Evolutionary conservation across 148 eudicot species (phyloP).

Genomic region (Cornus controversa): DNA sequence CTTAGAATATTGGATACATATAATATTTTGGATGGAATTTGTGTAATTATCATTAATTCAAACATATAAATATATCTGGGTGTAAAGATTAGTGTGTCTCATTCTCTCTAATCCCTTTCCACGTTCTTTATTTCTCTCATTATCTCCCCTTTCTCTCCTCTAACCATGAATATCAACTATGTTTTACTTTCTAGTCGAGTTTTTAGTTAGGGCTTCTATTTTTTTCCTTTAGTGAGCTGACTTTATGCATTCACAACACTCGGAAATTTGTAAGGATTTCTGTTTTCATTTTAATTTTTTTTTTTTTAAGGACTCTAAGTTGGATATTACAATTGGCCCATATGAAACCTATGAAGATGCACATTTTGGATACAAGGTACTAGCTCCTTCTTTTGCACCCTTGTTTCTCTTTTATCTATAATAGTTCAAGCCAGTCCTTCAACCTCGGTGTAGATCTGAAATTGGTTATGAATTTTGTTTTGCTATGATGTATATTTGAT

Average conservation of each 20-base stretch:
- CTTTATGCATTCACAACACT: conserved; percentile 1
- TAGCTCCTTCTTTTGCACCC: background rate
- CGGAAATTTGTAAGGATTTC: background rate
- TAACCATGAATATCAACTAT: background rate
- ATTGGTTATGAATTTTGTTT: background rate
- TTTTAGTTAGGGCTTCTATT: background rate
- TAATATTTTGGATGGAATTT: too few relatives aligned
- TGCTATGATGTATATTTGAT: background rate
- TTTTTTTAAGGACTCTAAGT: conserved; percentile 55
- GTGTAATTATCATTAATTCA: too few relatives aligned
- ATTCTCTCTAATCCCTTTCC: too few relatives aligned
- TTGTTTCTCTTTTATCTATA: background rate
- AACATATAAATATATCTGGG: too few relatives aligned
- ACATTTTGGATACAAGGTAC: conserved; percentile 94
- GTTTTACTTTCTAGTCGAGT: background rate
- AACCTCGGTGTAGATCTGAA: background rate
- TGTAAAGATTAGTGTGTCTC: too few relatives aligned
- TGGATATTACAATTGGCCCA: conserved; percentile 74
- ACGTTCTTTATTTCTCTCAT: too few relatives aligned
- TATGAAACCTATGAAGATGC: conserved; percentile 73
- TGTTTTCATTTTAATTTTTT: background rate
- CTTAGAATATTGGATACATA: too few relatives aligned
- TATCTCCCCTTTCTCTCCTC: too few relatives aligned
- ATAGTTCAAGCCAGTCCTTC: background rate
- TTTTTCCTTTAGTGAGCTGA: background rate